A percentile compares a stretch with the other conserved stretches of the same genome.
These are phyloP conservation scores for Lepidium africanum DNA, from an alignment of 345 rosid species.

Conservation along the genomic window DNA sequence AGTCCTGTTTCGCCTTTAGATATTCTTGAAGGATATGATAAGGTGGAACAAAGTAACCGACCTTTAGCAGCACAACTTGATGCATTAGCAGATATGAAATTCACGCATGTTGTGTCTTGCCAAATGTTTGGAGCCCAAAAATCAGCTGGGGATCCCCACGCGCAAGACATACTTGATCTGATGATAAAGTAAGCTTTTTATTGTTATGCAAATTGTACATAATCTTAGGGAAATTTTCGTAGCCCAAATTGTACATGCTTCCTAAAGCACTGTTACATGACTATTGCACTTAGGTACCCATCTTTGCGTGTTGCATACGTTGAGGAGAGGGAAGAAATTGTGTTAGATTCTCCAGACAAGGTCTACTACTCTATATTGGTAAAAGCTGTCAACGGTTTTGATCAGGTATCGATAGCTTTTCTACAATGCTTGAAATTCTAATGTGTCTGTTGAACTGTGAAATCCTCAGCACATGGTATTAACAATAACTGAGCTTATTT, in stretches of 20 bases:
- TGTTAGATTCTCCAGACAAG: slow-evolving; percentile 32
- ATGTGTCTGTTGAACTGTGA: neutral
- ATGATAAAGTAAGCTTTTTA: slow-evolving; percentile 59
- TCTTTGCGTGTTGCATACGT: slow-evolving; percentile 91
- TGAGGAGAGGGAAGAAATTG: slow-evolving; percentile 85
- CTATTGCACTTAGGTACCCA: slow-evolving; percentile 54
- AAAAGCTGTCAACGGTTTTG: slow-evolving; percentile 67
- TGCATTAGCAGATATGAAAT: slow-evolving; percentile 83
- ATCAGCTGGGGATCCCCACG: slow-evolving; percentile 81
- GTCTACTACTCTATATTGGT: slow-evolving; percentile 80
- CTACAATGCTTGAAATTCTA: neutral
- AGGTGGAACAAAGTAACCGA: slow-evolving; percentile 57
- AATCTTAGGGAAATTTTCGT: slow-evolving; percentile 10
- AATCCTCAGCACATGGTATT: neutral
- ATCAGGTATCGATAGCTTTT: slow-evolving; percentile 50
- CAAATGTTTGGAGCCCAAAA: slow-evolving; percentile 83
- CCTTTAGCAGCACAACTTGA: slow-evolving; percentile 57
- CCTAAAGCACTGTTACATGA: slow-evolving; percentile 4
- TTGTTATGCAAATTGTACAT: neutral
- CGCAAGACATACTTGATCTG: slow-evolving; percentile 67
- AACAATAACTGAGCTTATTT: neutral
- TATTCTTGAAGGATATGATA: slow-evolving; percentile 73
- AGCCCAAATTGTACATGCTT: slow-evolving; percentile 7
- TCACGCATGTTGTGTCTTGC: slow-evolving; percentile 73
- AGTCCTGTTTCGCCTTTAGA: slow-evolving; percentile 38